phyloP scores from a whole-genome alignment of 106 monocot genomes.

The Alisma plantagoaquatica region DNA sequence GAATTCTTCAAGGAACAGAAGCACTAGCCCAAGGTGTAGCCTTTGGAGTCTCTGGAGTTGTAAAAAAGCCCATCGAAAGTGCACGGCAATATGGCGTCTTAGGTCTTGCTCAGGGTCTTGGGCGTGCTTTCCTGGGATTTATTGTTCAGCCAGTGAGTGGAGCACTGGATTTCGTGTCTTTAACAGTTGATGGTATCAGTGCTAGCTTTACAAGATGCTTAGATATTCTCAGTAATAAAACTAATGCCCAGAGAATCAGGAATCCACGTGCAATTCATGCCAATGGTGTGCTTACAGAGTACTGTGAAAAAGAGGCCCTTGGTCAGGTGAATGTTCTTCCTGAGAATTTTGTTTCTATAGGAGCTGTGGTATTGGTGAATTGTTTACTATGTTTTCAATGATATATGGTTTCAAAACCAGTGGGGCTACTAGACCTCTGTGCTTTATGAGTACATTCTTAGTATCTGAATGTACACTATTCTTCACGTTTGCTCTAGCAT shows the following conservation, averaged over 20 bases:
- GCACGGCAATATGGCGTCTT: slow-evolving; percentile 69
- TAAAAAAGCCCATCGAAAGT: slow-evolving; percentile 87
- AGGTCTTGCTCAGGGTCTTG: slow-evolving; percentile 86
- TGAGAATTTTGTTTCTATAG: no score
- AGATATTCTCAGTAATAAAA: slow-evolving; percentile 69
- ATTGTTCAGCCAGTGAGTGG: slow-evolving; percentile 97
- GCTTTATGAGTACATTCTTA: no score
- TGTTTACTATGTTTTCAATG: no score
- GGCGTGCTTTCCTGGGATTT: slow-evolving; percentile 82
- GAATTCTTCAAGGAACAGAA: slow-evolving; percentile 95
- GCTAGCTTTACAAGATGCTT: slow-evolving; percentile 82
- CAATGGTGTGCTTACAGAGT: slow-evolving; percentile 70
- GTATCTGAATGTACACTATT: no score
- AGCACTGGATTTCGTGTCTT: slow-evolving; percentile 80
- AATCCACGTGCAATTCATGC: slow-evolving; percentile 85
- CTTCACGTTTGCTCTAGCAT: no score
- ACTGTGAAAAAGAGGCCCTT: slow-evolving; percentile 61
- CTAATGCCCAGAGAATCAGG: slow-evolving; percentile 53
- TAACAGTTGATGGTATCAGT: slow-evolving; percentile 93
- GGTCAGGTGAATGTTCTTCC: slow-evolving; percentile 52
- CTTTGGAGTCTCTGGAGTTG: slow-evolving; percentile 93
- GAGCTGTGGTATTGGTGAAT: no score
- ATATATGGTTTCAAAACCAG: no score
- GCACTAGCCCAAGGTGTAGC: slow-evolving; percentile 96
- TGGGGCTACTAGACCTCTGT: no score